These are phyloP conservation scores for Chaetomium strumarium DNA, from an alignment of 2,329 filamentous ascomycete species.

Conservation along the genomic window DNA sequence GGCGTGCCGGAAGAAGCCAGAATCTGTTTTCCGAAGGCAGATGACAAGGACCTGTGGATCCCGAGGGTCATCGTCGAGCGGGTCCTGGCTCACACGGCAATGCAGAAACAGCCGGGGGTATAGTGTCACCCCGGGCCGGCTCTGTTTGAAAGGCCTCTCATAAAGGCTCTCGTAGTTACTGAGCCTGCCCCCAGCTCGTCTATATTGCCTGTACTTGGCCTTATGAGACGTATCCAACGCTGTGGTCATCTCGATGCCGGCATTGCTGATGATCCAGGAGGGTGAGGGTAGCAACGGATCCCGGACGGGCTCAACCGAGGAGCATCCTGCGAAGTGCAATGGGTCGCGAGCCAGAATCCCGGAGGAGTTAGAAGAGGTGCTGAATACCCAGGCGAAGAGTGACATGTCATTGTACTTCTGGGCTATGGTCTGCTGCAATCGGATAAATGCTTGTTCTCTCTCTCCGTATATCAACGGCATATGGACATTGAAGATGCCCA, in stretches of 20 bases:
- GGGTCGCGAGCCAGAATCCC: constrained; percentile 5
- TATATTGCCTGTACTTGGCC: too few species aligned
- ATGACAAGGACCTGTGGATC: not conserved
- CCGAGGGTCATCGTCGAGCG: not conserved
- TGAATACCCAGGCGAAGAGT: not conserved
- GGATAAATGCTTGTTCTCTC: not conserved
- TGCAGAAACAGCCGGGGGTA: not conserved
- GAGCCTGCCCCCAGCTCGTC: not conserved
- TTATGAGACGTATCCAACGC: not conserved
- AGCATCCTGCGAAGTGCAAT: not conserved
- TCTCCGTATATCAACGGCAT: constrained; percentile 19
- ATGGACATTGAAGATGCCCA: constrained; percentile 14
- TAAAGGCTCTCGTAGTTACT: not conserved
- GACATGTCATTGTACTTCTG: constrained; percentile 1
- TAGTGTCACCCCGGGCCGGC: not conserved
- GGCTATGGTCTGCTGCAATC: not conserved
- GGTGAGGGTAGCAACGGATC: constrained; percentile 4
- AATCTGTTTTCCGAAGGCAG: constrained; percentile 4
- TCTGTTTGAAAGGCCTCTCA: not conserved
- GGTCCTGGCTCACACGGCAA: not conserved
- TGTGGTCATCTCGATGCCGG: constrained; percentile 1
- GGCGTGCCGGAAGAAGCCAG: not conserved
- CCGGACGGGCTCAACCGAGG: not conserved
- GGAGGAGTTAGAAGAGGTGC: not conserved
- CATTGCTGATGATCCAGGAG: constrained; percentile 10